phyloP scores from a whole-genome alignment of 306 rosid genomes.

The Ceratonia siliqua region DNA sequence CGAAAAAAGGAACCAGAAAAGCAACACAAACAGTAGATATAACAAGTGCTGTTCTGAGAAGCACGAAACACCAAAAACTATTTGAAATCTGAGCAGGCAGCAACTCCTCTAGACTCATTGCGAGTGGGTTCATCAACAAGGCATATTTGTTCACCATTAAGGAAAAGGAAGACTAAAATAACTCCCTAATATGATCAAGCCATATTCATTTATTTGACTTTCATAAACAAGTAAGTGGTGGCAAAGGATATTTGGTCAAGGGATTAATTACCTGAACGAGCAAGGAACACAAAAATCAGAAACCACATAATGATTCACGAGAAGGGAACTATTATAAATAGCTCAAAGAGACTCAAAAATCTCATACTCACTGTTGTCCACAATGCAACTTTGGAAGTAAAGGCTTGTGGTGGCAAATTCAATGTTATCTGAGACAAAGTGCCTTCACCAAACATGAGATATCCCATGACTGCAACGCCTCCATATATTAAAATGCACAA shows the following conservation, averaged over 20 bases:
- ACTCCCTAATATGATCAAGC: constrained; percentile 21
- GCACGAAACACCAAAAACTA: constrained; percentile 58
- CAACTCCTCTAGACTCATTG: constrained; percentile 83
- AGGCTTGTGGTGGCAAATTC: constrained; percentile 58
- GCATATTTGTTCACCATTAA: constrained; percentile 67
- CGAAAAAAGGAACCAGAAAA: constrained; percentile 78
- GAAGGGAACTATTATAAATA: neutral
- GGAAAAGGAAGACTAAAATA: constrained; percentile 37
- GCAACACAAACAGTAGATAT: constrained; percentile 67
- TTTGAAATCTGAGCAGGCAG: constrained; percentile 52
- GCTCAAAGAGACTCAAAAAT: neutral
- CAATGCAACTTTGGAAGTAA: constrained; percentile 62
- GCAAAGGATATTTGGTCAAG: constrained; percentile 74
- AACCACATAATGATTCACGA: constrained; percentile 6
- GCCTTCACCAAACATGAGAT: constrained; percentile 71
- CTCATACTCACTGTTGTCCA: constrained; percentile 71
- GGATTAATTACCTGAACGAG: constrained; percentile 73
- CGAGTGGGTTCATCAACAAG: constrained; percentile 77
- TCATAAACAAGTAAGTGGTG: constrained; percentile 1
- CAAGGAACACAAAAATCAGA: constrained; percentile 31
- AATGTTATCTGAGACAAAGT: constrained; percentile 73
- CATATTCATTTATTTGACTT: constrained; percentile 1
- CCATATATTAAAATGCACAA: constrained; percentile 64
- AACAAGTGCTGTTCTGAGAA: constrained; percentile 67
- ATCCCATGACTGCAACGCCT: constrained; percentile 63